Percentiles rank a stretch among this genome's conserved stretches.
These are phyloP conservation scores for Paracamarosporium sp. DNA, from an alignment of 2,329 filamentous ascomycete species.

Conservation along the genomic window DNA sequence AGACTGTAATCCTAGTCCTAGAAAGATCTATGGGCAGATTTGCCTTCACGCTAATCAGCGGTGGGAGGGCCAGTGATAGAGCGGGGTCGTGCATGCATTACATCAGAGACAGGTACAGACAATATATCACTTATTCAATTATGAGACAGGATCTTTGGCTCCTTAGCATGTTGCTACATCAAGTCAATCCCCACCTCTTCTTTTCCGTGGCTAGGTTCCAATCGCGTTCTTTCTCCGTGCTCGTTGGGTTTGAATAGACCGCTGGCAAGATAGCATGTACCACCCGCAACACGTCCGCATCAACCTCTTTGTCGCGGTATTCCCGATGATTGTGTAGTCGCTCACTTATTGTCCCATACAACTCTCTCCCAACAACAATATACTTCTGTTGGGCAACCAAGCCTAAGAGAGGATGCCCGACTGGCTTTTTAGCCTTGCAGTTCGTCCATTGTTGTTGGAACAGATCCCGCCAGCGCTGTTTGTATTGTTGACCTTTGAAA, in stretches of 20 bases:
- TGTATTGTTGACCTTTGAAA: conserved; percentile 3
- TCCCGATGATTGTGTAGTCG: conserved; percentile 8
- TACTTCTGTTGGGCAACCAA: conserved; percentile 3
- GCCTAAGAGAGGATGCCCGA: conserved; percentile 1
- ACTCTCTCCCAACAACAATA: neutral
- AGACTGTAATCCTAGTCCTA: too few relatives aligned
- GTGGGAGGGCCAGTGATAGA: too few relatives aligned
- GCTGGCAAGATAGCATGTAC: conserved; percentile 1
- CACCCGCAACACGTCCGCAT: neutral
- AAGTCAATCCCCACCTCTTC: conserved; percentile 5
- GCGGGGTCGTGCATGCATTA: too few relatives aligned
- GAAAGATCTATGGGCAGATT: too few relatives aligned
- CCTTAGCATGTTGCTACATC: neutral
- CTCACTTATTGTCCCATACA: conserved; percentile 10
- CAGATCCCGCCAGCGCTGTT: conserved; percentile 5
- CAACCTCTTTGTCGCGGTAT: conserved; percentile 5
- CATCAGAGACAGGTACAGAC: too few relatives aligned
- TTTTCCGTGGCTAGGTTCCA: conserved; percentile 5
- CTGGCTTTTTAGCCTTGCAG: conserved; percentile 1
- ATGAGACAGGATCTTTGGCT: too few relatives aligned
- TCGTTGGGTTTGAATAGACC: neutral
- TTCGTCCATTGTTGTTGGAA: conserved; percentile 2
- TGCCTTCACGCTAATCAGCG: too few relatives aligned
- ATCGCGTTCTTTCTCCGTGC: neutral
- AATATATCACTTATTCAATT: neutral